Conservation (phyloP, 768 basidiomycete species). For the Amanita inopinata region DNA sequence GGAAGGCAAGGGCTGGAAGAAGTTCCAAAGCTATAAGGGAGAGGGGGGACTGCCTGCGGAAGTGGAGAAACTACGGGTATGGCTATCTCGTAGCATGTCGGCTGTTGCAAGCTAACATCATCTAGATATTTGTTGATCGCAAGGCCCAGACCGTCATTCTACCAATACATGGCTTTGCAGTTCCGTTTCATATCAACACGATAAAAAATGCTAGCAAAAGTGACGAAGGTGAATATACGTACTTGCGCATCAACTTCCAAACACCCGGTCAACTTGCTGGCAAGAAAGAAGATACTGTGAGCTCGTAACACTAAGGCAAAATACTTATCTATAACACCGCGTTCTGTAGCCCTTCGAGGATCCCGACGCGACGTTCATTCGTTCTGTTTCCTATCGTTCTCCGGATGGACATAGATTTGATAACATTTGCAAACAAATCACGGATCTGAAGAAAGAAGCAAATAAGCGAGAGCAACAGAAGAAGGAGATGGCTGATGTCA, state of each 20-base stretch:
- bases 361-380: constrained; percentile 91
- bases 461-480: constrained; percentile 96
- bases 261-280: constrained; percentile 96
- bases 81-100: constrained; percentile 17
- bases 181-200: constrained; percentile 96
- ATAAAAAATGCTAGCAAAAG: constrained; percentile 98
- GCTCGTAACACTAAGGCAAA: constrained; percentile 9
- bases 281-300: constrained; percentile 95
- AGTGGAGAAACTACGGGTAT: constrained; percentile 68
- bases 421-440: constrained; percentile 83
- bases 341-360: constrained; percentile 81
- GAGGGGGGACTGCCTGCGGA: constrained; percentile 86
- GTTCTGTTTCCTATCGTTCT: constrained; percentile 90
- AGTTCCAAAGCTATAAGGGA: constrained; percentile 94
- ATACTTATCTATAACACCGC: neutral
- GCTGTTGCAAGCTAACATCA: neutral
- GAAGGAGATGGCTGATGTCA: constrained; percentile 97
- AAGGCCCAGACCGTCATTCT: constrained; percentile 84
- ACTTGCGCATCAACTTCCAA: constrained; percentile 95
- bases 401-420: constrained; percentile 86
- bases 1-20: constrained; percentile 90
- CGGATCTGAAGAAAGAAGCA: constrained; percentile 91
- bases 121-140: constrained; percentile 83
- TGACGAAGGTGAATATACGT: constrained; percentile 92
- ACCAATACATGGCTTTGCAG: constrained; percentile 91